Evolutionary conservation across 78 protist species (phyloP).

Genomic region (Tieghemostelium lacteum): DNA sequence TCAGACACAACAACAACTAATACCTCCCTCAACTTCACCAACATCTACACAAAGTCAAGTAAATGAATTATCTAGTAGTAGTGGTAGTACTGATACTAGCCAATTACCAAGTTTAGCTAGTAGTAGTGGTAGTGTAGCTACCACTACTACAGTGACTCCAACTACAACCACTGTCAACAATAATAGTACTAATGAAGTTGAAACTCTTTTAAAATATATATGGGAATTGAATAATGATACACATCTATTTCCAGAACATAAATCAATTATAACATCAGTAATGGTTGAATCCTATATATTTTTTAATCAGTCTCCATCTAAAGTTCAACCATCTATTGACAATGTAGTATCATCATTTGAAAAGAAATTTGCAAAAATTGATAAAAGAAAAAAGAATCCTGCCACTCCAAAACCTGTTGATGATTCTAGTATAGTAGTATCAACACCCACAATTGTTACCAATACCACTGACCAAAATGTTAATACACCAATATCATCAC

Average conservation of each 20-base stretch:
- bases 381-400: conserved; percentile 12
- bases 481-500: not conserved
- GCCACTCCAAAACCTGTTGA: not conserved
- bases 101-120: not conserved
- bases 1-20: too few species aligned
- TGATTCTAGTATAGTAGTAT: too few species aligned
- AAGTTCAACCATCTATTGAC: conserved; percentile 1
- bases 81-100: not conserved
- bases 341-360: not conserved
- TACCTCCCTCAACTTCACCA: not conserved
- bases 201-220: conserved; percentile 5
- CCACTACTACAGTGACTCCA: not conserved
- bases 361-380: conserved; percentile 12
- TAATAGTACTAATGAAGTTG: too few species aligned
- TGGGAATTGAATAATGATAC: conserved; percentile 21
- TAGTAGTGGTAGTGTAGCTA: not conserved
- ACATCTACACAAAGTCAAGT: not conserved
- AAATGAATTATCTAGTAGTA: too few species aligned
- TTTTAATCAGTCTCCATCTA: not conserved
- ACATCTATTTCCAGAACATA: not conserved
- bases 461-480: too few species aligned
- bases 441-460: too few species aligned
- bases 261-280: not conserved
- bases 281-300: not conserved
- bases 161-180: too few species aligned